Evolutionary conservation across 441 rosid genomes (phyloP).

Genomic region (Erysimum cheiri): DNA sequence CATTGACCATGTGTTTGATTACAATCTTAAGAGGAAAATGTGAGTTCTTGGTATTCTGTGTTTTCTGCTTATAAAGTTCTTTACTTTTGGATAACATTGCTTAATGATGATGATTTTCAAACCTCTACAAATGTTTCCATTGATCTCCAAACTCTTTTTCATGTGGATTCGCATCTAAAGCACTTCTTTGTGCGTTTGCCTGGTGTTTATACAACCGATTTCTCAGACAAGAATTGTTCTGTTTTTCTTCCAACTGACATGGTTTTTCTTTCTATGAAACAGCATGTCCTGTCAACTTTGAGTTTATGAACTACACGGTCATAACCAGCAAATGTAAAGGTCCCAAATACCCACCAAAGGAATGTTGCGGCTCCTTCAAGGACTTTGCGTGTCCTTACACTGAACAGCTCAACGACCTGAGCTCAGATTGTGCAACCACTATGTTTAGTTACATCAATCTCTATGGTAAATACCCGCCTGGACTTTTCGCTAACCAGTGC

Average conservation of each 20-base stretch:
- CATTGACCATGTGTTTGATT: constrained; percentile 5
- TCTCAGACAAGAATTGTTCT: background rate
- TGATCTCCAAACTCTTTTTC: background rate
- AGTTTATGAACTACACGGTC: constrained; percentile 49
- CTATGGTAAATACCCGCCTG: constrained; percentile 83
- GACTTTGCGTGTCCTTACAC: constrained; percentile 79
- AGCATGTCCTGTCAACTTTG: constrained; percentile 54
- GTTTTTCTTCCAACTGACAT: constrained; percentile 3
- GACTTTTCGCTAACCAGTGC: constrained; percentile 75
- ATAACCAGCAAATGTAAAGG: constrained; percentile 75
- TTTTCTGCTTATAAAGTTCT: background rate
- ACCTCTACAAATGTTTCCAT: background rate
- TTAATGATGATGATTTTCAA: background rate
- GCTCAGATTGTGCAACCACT: constrained; percentile 68
- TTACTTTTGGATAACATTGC: background rate
- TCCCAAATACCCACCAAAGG: constrained; percentile 57
- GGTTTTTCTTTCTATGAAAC: constrained; percentile 25
- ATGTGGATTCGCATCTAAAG: background rate
- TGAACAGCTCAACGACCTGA: constrained; percentile 59
- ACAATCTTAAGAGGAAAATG: constrained; percentile 3
- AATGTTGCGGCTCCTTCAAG: constrained; percentile 68
- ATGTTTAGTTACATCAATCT: constrained; percentile 92
- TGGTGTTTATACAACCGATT: background rate
- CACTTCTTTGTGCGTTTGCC: background rate
- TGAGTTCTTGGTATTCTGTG: background rate